Conservation (phyloP, 2,329 filamentous ascomycete genomes). For the Trichoderma semiorbis region DNA sequence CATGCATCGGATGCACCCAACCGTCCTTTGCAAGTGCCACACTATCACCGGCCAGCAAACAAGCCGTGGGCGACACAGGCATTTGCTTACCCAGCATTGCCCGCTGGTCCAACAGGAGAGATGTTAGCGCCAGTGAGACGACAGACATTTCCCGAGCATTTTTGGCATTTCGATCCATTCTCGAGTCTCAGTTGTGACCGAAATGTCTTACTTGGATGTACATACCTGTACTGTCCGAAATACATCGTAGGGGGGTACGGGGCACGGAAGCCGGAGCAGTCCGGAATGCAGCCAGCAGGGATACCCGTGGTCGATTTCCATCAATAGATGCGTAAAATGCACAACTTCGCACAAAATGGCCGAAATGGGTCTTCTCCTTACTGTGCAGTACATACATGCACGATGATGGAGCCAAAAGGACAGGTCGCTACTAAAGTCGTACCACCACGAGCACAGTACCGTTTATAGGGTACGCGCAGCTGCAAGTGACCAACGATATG, state of each 20-base stretch:
- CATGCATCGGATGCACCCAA: slow-evolving; percentile 1
- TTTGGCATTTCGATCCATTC: background rate
- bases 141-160: background rate
- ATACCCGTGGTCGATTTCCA: background rate
- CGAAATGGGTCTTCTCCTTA: background rate
- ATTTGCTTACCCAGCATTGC: background rate
- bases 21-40: background rate
- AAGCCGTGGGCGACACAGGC: background rate
- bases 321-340: background rate
- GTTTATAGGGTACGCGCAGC: background rate
- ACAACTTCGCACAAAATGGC: background rate
- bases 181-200: background rate
- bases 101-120: background rate
- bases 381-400: background rate
- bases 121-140: background rate
- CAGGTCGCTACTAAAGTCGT: background rate
- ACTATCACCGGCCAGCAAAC: background rate
- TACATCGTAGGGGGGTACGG: background rate
- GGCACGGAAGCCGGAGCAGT: background rate
- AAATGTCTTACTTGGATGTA: background rate
- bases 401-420: background rate
- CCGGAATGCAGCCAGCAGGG: background rate
- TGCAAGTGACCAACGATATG: background rate
- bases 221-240: background rate
- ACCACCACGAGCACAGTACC: background rate